These are phyloP conservation scores for Penicillium cinerascens DNA, from an alignment of 495 filamentous ascomycete species.

Conservation along the genomic window DNA sequence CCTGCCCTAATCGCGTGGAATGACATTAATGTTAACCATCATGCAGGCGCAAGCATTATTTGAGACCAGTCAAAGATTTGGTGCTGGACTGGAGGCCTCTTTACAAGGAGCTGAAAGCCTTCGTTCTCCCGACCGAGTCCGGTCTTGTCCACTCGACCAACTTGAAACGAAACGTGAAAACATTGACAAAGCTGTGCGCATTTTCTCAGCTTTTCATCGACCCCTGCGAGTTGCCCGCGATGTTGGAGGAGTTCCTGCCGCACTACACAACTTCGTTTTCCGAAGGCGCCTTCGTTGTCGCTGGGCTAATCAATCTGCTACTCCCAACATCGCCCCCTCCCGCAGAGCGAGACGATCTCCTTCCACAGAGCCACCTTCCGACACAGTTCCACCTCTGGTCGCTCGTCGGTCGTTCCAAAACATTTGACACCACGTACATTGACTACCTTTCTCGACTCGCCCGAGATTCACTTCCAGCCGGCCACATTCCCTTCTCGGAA, in stretches of 20 bases:
- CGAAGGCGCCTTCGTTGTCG: constrained; percentile 82
- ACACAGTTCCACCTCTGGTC: constrained; percentile 97
- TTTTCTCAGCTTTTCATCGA: constrained; percentile 93
- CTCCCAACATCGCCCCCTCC: constrained; percentile 81
- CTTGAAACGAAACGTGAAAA: constrained; percentile 65
- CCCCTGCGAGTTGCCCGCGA: constrained; percentile 74
- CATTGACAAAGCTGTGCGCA: constrained; percentile 79
- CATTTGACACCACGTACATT: constrained; percentile 80
- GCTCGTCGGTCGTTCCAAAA: constrained; percentile 81
- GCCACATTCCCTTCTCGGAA: constrained; percentile 76
- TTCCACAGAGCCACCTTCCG: constrained; percentile 81
- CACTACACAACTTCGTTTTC: constrained; percentile 92
- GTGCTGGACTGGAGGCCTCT: constrained; percentile 87
- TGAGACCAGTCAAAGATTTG: constrained; percentile 85
- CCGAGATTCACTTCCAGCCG: constrained; percentile 70
- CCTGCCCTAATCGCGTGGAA: not conserved
- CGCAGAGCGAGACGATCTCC: constrained; percentile 62
- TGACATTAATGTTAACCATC: constrained; percentile 23
- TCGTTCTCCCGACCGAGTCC: constrained; percentile 81
- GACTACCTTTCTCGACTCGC: constrained; percentile 86
- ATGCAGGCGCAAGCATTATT: constrained; percentile 86
- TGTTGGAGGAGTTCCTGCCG: constrained; percentile 94
- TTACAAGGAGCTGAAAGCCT: constrained; percentile 83
- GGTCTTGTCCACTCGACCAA: constrained; percentile 61
- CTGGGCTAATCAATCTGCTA: constrained; percentile 78